Conservation (phyloP, 1,139 yeast genomes). For the Suhomyces chickasaworum region DNA sequence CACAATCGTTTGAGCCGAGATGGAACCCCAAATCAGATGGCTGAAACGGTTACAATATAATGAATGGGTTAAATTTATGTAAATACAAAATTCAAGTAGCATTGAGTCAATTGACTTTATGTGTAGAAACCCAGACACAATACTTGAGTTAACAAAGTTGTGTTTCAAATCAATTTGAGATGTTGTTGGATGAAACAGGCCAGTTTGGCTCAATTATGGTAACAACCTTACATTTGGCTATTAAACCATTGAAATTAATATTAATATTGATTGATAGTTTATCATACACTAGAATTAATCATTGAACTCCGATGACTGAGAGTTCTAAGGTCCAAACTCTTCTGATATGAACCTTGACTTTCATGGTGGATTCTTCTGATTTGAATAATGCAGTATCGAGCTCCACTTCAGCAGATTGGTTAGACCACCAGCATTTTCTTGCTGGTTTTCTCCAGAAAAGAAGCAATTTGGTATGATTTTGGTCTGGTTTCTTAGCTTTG, state of each 20-base stretch:
- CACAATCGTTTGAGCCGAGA: too few species aligned
- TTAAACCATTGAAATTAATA: neutral
- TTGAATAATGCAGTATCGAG: conserved; percentile 36
- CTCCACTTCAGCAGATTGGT: conserved; percentile 57
- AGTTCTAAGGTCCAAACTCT: conserved; percentile 87
- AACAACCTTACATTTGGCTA: neutral
- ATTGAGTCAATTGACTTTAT: too few species aligned
- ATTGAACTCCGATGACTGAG: conserved; percentile 59
- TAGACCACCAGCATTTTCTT: conserved; percentile 99
- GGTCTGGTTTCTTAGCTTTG: conserved; percentile 38
- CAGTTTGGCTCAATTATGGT: neutral
- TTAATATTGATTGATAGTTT: neutral
- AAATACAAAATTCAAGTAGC: too few species aligned
- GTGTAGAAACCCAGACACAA: too few species aligned
- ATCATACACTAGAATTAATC: conserved; percentile 8
- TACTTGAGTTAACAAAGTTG: too few species aligned
- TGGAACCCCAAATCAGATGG: too few species aligned
- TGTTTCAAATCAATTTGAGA: too few species aligned
- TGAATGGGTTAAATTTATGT: too few species aligned
- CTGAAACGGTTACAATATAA: too few species aligned
- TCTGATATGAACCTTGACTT: conserved; percentile 64
- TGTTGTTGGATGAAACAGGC: too few species aligned
- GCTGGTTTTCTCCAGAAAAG: conserved; percentile 99
- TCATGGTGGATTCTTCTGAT: conserved; percentile 22
- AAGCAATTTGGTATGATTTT: conserved; percentile 67